Evolutionary conservation across 345 rosid species (phyloP).

Genomic region (Melaleuca quinquenervia): DNA sequence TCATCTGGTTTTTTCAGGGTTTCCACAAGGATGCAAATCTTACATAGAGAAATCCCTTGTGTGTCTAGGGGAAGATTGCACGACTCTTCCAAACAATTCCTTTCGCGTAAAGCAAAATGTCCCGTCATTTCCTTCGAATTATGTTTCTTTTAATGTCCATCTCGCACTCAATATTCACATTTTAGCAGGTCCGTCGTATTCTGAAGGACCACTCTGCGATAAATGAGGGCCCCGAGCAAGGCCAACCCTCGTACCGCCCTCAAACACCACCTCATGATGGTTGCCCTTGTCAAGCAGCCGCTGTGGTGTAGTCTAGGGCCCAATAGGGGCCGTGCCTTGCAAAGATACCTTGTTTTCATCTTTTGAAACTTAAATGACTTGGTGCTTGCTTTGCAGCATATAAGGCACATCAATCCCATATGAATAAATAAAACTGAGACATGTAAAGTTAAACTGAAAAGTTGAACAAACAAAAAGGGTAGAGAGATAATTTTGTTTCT

Average conservation of each 20-base stretch:
- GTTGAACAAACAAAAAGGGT: neutral
- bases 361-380: neutral
- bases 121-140: neutral
- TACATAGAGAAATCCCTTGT: neutral
- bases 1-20: neutral
- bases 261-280: neutral
- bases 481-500: neutral
- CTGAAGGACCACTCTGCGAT: neutral
- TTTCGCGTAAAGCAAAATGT: neutral
- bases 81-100: neutral
- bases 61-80: neutral
- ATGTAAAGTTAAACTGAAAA: neutral
- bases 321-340: too few species aligned
- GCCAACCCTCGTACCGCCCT: neutral
- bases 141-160: neutral
- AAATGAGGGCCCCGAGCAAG: neutral
- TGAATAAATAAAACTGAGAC: neutral
- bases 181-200: neutral
- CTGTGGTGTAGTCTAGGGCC: too few species aligned
- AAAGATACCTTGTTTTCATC: neutral
- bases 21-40: neutral
- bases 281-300: too few species aligned
- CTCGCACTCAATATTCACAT: neutral
- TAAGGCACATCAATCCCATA: neutral
- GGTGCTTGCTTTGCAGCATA: neutral